Evolutionary conservation across 176 grass and related monocot species (phyloP).

Genomic region (Juncus effusus): DNA sequence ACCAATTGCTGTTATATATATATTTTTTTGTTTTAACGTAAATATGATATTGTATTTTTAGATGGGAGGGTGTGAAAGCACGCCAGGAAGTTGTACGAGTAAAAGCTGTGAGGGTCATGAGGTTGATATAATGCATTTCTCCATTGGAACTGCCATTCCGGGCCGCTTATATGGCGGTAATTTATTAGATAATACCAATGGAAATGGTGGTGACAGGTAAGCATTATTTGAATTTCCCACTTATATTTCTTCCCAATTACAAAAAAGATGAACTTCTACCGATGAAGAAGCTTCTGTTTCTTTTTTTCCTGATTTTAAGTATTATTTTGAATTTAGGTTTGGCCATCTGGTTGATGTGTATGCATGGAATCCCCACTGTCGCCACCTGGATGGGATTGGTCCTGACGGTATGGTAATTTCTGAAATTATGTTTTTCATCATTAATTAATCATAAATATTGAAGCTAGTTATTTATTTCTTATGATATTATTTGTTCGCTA

Average conservation of each 20-base stretch:
- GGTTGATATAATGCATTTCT: constrained; percentile 98
- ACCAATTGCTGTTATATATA: constrained; percentile 5
- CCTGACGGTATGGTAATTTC: constrained; percentile 58
- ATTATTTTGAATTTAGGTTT: constrained; percentile 42
- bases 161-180: constrained; percentile 95
- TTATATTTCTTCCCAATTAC: constrained; percentile 6
- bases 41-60: constrained; percentile 32
- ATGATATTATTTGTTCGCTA: constrained; percentile 11
- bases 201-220: constrained; percentile 89
- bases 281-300: background rate
- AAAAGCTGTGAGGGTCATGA: constrained; percentile 82
- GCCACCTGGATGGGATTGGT: constrained; percentile 70
- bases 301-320: constrained; percentile 10
- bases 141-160: constrained; percentile 92
- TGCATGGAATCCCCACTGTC: constrained; percentile 95
- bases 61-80: constrained; percentile 87
- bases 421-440: constrained; percentile 14
- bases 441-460: background rate
- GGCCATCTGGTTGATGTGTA: constrained; percentile 94
- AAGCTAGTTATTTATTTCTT: constrained; percentile 5
- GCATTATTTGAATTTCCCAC: constrained; percentile 5
- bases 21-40: background rate
- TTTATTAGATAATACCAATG: constrained; percentile 69
- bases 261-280: background rate
- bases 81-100: constrained; percentile 59